Evolutionary conservation across 164 flowering plant species (phyloP).

Genomic region (Magnolia changhungtana): DNA sequence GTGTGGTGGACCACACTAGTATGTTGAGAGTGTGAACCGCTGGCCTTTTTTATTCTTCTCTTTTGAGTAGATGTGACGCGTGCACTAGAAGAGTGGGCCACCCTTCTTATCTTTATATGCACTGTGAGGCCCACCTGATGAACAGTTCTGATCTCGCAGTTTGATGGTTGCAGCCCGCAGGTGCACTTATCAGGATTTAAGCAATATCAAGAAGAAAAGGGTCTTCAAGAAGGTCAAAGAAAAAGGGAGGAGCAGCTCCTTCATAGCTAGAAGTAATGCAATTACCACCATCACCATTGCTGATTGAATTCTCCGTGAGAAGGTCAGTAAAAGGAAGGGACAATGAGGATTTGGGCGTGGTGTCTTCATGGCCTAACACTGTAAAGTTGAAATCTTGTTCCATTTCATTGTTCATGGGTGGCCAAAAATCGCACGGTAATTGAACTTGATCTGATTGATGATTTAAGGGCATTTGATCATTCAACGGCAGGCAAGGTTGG

Average conservation of each 20-base stretch:
- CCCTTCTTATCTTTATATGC: too few species aligned
- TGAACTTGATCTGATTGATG: constrained; percentile 26
- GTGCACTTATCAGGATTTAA: neutral
- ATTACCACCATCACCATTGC: constrained; percentile 24
- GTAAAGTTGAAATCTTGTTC: constrained; percentile 15
- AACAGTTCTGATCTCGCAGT: too few species aligned
- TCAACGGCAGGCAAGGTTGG: constrained; percentile 26
- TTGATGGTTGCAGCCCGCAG: too few species aligned
- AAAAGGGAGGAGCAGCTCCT: constrained; percentile 22
- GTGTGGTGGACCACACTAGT: too few species aligned
- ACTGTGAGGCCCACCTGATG: too few species aligned
- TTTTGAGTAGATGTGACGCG: too few species aligned
- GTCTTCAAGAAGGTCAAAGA: constrained; percentile 37
- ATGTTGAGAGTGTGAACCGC: too few species aligned
- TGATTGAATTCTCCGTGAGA: constrained; percentile 16
- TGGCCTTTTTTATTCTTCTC: too few species aligned
- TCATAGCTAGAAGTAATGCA: constrained; percentile 35
- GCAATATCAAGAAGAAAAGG: constrained; percentile 31
- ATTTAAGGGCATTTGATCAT: constrained; percentile 20
- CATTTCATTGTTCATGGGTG: constrained; percentile 22
- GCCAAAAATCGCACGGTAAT: constrained; percentile 31
- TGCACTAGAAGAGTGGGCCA: too few species aligned
- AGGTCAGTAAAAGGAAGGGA: constrained; percentile 7
- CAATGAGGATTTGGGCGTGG: constrained; percentile 13
- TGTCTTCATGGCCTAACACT: constrained; percentile 19